Percentiles rank a stretch among this genome's conserved stretches.
These are phyloP conservation scores for Cadophora luteo-olivacea DNA, from an alignment of 2,329 filamentous ascomycete genomes.

Conservation along the genomic window DNA sequence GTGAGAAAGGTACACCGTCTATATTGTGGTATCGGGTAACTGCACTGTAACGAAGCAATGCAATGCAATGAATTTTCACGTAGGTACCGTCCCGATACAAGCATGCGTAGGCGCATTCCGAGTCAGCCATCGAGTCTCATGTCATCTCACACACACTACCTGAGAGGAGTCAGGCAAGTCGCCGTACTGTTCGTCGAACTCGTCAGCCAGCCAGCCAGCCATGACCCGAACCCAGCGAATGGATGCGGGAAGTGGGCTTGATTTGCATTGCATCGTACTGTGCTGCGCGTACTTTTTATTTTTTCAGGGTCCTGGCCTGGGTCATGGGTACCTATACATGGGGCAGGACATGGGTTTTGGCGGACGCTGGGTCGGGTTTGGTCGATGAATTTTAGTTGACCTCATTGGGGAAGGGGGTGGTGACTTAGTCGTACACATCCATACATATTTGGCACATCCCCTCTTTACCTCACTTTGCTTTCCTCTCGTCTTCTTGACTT, in stretches of 20 bases:
- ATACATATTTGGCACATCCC: constrained; percentile 10
- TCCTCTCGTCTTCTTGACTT: background rate
- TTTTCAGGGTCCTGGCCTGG: background rate
- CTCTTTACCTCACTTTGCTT: background rate
- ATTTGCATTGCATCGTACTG: background rate
- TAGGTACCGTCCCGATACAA: background rate
- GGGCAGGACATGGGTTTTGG: background rate
- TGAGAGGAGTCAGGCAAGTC: background rate
- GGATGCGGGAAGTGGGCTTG: background rate
- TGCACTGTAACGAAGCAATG: background rate
- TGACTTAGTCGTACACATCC: background rate
- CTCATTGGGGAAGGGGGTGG: background rate
- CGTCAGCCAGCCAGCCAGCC: background rate
- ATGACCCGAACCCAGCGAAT: background rate
- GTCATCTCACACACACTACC: background rate
- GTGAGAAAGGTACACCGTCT: no score
- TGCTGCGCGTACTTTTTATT: background rate
- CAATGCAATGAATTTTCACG: background rate
- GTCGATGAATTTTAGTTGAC: background rate
- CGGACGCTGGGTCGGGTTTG: background rate
- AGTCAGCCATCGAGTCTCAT: background rate
- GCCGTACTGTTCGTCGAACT: background rate
- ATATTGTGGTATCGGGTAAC: background rate
- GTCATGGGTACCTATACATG: background rate
- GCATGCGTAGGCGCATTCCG: background rate